Conservation (phyloP, 306 rosid species). For the Sicyos edulis region DNA sequence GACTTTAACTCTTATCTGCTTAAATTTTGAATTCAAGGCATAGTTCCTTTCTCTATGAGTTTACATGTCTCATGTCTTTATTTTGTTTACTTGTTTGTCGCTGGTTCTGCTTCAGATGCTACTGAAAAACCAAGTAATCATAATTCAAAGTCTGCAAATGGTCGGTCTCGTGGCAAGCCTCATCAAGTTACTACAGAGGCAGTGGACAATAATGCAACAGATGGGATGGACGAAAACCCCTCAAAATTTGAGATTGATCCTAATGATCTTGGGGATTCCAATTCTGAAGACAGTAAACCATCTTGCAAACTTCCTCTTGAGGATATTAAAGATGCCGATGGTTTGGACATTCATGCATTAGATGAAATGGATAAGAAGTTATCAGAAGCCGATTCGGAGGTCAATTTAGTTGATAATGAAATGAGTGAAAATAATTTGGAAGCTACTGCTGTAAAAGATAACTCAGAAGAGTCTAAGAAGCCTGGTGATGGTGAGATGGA, state of each 20-base stretch:
- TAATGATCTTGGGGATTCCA: slow-evolving; percentile 15
- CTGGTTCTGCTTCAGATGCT: slow-evolving; percentile 3
- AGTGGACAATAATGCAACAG: background rate
- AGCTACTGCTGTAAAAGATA: no score
- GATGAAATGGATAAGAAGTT: slow-evolving; percentile 35
- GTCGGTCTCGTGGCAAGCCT: background rate
- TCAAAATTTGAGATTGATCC: slow-evolving; percentile 3
- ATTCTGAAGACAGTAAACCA: slow-evolving; percentile 22
- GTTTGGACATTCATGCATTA: slow-evolving; percentile 27
- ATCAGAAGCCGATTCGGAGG: slow-evolving; percentile 44
- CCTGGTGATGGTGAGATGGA: slow-evolving; percentile 31
- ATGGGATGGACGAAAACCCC: slow-evolving; percentile 13
- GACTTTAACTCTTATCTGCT: background rate
- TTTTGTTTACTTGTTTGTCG: background rate
- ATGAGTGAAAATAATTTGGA: slow-evolving; percentile 26
- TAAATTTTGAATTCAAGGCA: background rate
- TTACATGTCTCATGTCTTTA: background rate
- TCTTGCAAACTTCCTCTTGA: slow-evolving; percentile 27
- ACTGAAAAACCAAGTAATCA: background rate
- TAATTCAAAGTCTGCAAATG: background rate
- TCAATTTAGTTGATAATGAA: slow-evolving; percentile 38
- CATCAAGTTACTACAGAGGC: background rate
- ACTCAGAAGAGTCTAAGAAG: slow-evolving; percentile 34
- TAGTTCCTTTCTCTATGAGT: background rate
- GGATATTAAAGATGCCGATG: slow-evolving; percentile 36